These are phyloP conservation scores for Fusarium caatingaense DNA, from an alignment of 2,329 filamentous ascomycete species.

Conservation along the genomic window DNA sequence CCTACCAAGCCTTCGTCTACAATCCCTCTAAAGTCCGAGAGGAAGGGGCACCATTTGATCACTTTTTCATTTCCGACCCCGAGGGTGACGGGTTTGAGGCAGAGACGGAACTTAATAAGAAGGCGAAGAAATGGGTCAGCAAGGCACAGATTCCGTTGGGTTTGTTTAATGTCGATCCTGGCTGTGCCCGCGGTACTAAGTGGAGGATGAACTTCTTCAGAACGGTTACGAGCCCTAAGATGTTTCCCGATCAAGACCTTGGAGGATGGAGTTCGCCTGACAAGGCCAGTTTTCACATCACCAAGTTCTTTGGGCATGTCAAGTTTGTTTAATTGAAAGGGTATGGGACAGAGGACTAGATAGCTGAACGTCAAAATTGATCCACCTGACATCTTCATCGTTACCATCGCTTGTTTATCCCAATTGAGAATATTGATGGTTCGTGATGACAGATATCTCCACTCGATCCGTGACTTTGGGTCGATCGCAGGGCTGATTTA, in stretches of 20 bases:
- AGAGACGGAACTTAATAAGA: slow-evolving; percentile 53
- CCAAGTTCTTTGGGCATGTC: slow-evolving; percentile 58
- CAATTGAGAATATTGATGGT: not conserved
- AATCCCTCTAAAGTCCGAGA: slow-evolving; percentile 61
- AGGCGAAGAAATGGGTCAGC: slow-evolving; percentile 55
- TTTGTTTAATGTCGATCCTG: slow-evolving; percentile 61
- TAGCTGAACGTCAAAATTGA: not conserved
- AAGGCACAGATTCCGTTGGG: slow-evolving; percentile 57
- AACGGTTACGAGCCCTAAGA: slow-evolving; percentile 56
- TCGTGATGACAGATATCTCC: not conserved
- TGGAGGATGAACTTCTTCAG: slow-evolving; percentile 67
- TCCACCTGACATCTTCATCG: not conserved
- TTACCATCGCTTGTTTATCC: not conserved
- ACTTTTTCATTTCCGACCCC: slow-evolving; percentile 56
- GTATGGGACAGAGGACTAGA: not conserved
- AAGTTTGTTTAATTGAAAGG: slow-evolving; percentile 48
- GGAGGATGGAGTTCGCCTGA: slow-evolving; percentile 61
- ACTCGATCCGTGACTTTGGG: not conserved
- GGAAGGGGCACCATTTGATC: slow-evolving; percentile 56
- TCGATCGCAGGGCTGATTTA: not conserved
- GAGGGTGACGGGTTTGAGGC: slow-evolving; percentile 56
- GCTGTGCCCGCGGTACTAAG: slow-evolving; percentile 55
- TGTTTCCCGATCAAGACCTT: slow-evolving; percentile 57
- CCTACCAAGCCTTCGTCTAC: slow-evolving; percentile 63
- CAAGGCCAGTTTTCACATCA: slow-evolving; percentile 61